A percentile compares a stretch with the other conserved stretches of the same genome.
phyloP scores from a whole-genome alignment of 345 rosid species.

The Stellera chamaejasme region DNA sequence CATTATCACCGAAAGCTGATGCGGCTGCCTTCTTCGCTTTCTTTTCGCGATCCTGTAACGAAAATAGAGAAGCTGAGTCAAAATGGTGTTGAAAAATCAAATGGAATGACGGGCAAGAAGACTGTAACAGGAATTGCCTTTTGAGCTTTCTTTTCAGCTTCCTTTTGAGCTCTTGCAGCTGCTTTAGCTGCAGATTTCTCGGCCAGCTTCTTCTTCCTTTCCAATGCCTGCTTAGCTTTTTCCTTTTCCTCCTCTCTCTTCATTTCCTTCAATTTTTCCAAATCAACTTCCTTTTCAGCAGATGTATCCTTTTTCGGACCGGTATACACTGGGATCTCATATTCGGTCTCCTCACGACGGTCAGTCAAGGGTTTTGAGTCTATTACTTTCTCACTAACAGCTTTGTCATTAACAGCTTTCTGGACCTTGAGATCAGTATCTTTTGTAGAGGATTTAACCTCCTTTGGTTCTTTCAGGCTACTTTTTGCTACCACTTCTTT shows the following conservation, averaged over 20 bases:
- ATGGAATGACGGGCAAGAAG: background rate
- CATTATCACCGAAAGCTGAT: slow-evolving; percentile 19
- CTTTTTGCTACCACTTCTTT: slow-evolving; percentile 39
- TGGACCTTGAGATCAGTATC: slow-evolving; percentile 32
- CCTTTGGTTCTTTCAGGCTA: slow-evolving; percentile 46
- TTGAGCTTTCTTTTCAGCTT: slow-evolving; percentile 76
- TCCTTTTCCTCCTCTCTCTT: slow-evolving; percentile 84
- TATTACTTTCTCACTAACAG: slow-evolving; percentile 20
- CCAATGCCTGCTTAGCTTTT: slow-evolving; percentile 84
- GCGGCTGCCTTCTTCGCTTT: slow-evolving; percentile 68
- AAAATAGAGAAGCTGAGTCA: background rate
- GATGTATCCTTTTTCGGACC: slow-evolving; percentile 29
- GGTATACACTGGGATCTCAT: slow-evolving; percentile 16
- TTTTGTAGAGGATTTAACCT: slow-evolving; percentile 38
- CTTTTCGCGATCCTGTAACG: slow-evolving; percentile 83
- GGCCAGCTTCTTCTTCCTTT: slow-evolving; percentile 90
- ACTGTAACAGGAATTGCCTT: slow-evolving; percentile 38
- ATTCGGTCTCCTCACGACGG: slow-evolving; percentile 23
- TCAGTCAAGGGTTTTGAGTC: slow-evolving; percentile 30
- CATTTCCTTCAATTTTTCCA: slow-evolving; percentile 69
- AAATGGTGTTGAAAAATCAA: slow-evolving; percentile 9
- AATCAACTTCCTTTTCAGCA: slow-evolving; percentile 36
- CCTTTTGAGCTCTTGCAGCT: slow-evolving; percentile 84
- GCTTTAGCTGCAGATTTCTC: slow-evolving; percentile 92
- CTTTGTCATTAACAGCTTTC: slow-evolving; percentile 24